Evolutionary conservation across 1,284 basidiomycete genomes (phyloP), one percentile per base, ranked within the genome.

Genomic region (Phlebopus sp.): DNA sequence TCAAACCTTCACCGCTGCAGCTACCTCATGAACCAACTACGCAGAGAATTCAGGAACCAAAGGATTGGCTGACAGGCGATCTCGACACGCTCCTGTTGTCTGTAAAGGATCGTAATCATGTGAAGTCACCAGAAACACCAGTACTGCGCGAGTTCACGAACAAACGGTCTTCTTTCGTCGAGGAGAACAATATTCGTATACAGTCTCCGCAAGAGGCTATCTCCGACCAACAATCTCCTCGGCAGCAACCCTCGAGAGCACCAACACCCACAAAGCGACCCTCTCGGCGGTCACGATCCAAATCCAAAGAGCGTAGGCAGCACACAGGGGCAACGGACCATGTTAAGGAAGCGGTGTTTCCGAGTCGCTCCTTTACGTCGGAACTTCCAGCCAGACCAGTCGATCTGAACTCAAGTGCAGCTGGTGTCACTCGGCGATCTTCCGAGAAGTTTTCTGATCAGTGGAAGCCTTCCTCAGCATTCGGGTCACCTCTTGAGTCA

Each of bases 11-110:
- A 29, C 27, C 27, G 27, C 27, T 29, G 27, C 27, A 29, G 27
- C 21, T 46, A 30, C 35, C 40, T 35, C 42, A 45, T n/a, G 14
- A 39, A 19, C 17, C 17, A 17, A 21, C 34, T 18, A 14, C 44
- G 17, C 64, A 56, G 25, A 58, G 46, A 38, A 46, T 44, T 42
- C 62, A 55, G 32, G 60, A 62, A 40, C 68, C 69, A 9, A 75
- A 69, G 54, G 87, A 90, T 59, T 88, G 86, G 86, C 66, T 90
- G 15, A 87, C 87, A 14, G 87, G 87, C 4, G 74, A 76, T 38
- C 77, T 80, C 47, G 73, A 78, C 50, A 36, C 52, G 52, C 39
- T 50, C 37, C 35, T 50, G 50, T 52, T 55, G 18, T 51, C 59
- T 21, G 45, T 52, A 8, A 60, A 65, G 49, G 59, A 60, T 6